Evolutionary conservation across 108 stramenopile species (phyloP).

Genomic region (Mayamaea pseudoterrestris): DNA sequence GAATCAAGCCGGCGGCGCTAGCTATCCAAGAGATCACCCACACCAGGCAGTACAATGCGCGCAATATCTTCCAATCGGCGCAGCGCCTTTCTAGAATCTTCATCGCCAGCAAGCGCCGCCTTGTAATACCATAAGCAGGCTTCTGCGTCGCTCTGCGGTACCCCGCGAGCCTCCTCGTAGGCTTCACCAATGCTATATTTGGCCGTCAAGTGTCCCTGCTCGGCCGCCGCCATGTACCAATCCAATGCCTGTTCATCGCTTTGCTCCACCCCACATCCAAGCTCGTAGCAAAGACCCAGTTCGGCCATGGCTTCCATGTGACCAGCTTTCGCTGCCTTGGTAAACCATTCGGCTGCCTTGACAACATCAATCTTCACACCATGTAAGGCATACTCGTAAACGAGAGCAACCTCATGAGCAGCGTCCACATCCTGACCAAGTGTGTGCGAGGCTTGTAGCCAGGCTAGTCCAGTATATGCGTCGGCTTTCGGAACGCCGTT

Average conservation of each 20-base stretch:
- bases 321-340: conserved; percentile 53
- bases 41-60: conserved; percentile 68
- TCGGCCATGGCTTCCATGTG: conserved; percentile 78
- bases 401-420: conserved; percentile 59
- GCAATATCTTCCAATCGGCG: conserved; percentile 74
- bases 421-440: conserved; percentile 44
- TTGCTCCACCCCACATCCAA: conserved; percentile 74
- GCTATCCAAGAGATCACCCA: conserved; percentile 43
- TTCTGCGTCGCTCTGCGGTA: conserved; percentile 69
- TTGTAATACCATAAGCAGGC: conserved; percentile 83
- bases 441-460: conserved; percentile 59
- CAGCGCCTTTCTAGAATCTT: conserved; percentile 56
- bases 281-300: conserved; percentile 70
- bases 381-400: conserved; percentile 65
- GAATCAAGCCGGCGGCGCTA: no score
- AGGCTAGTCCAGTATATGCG: conserved; percentile 35
- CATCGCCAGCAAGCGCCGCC: conserved; percentile 67
- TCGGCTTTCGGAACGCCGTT: conserved; percentile 26
- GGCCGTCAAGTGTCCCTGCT: conserved; percentile 45
- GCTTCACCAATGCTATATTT: conserved; percentile 76
- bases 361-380: conserved; percentile 60
- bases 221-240: conserved; percentile 81
- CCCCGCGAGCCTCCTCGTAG: conserved; percentile 74
- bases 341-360: conserved; percentile 72
- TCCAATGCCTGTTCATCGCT: conserved; percentile 63